Percentiles rank a stretch among this genome's conserved stretches.
phyloP scores from a whole-genome alignment of 306 rosid species.

The Datisca glomerata region DNA sequence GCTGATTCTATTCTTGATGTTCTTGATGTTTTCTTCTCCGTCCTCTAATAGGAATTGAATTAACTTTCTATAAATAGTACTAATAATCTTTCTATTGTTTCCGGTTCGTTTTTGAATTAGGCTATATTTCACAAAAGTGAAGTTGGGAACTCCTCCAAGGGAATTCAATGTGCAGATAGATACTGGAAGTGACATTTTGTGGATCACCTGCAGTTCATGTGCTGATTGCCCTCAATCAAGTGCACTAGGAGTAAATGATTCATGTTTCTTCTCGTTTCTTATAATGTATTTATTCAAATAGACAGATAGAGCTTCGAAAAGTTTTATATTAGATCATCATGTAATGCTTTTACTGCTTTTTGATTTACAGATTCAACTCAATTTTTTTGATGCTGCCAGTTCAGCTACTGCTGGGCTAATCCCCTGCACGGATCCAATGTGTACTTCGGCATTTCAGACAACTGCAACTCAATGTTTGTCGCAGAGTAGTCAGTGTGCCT shows the following conservation, averaged over 20 bases:
- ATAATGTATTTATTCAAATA: background rate
- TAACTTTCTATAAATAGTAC: background rate
- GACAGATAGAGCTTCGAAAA: background rate
- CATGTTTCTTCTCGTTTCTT: background rate
- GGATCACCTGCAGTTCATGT: constrained; percentile 86
- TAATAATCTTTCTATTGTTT: background rate
- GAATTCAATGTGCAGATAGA: constrained; percentile 91
- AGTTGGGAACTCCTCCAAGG: constrained; percentile 75
- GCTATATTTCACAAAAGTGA: constrained; percentile 75
- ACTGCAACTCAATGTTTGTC: constrained; percentile 44
- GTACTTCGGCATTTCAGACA: constrained; percentile 44
- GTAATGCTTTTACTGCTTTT: background rate
- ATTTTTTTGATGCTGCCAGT: constrained; percentile 54
- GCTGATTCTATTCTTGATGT: background rate
- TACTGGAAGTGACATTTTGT: constrained; percentile 89
- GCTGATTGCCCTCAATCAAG: constrained; percentile 76
- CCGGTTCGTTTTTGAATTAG: constrained; percentile 37
- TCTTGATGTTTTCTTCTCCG: background rate
- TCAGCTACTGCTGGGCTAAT: constrained; percentile 49
- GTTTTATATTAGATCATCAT: background rate
- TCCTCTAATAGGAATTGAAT: background rate
- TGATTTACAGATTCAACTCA: constrained; percentile 57
- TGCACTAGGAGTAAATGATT: constrained; percentile 53
- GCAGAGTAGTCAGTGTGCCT: constrained; percentile 57
- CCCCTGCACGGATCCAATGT: constrained; percentile 63